Evolutionary conservation across 192 early-diverging fungal genomes (phyloP), one percentile per base, ranked within the genome.

Genomic region (Powellomyces hirtus): DNA sequence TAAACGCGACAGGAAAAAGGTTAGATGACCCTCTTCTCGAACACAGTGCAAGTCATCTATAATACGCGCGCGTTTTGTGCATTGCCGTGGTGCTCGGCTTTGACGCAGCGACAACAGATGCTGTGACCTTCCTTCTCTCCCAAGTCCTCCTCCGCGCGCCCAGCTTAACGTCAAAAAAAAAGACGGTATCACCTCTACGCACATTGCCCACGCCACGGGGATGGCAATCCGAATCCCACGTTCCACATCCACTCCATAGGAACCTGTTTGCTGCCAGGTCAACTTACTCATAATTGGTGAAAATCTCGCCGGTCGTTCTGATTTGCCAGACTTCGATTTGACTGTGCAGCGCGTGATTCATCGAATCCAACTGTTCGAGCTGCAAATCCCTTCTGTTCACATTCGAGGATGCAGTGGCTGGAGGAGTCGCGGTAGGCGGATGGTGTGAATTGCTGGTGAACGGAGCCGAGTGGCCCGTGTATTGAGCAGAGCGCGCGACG

Each of bases 301-400:
- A 79, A 6, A 83, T 79, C 66, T 83, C 81, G 14, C 81, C 76
- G 13, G 81, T 83, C 62, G 61, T 75, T 22, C 65, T 42, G 50
- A 83, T 74, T 38, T 76, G 62, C 57, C 50, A 83, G 18, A 83
- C 81, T 42, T 75, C 66, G 18, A 30, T 29, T 14, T 75, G 46
- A 16, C 14, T 27, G 16, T 56, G 53, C 29, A 34, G 6, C 29
- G 29, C 20, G 14, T 56, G 31, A 34, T 34, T 33, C 53, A 33
- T 22, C 29, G 53, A 16, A 18, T 56, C 53, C 6, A 56, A 16
- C 29, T 56, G 53, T 16, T 56, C 53, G 20, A 49, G n/a, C 46
- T 18, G 26, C 26, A 24, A 18, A 49, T 49, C 46, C 26, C 46
- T 49, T 24, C 46, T 49, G n/a, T 49, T 14, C 46, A 24, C 5